phyloP scores from a whole-genome alignment of 2,329 filamentous ascomycete genomes.

The Trichoderma polysporum region DNA sequence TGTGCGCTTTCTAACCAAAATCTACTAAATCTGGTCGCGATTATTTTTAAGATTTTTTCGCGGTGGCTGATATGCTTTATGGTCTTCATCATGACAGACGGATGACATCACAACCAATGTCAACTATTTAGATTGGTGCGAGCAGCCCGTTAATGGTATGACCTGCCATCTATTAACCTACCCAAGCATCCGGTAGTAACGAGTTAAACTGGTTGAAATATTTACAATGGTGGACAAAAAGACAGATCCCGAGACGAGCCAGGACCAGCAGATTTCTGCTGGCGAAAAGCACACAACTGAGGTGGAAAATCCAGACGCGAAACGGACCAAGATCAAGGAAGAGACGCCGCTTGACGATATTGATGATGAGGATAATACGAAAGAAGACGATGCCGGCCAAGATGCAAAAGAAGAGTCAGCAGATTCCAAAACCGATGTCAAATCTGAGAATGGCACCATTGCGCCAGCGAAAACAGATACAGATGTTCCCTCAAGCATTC shows the following conservation, averaged over 20 bases:
- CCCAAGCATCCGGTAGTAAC: background rate
- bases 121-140: background rate
- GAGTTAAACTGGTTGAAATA: background rate
- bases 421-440: slow-evolving; percentile 4
- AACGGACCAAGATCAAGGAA: slow-evolving; percentile 29
- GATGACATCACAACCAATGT: slow-evolving; percentile 29
- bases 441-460: slow-evolving; percentile 18
- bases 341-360: slow-evolving; percentile 22
- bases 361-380: background rate
- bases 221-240: background rate
- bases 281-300: slow-evolving; percentile 34
- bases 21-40: background rate
- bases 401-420: background rate
- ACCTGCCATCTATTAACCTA: background rate
- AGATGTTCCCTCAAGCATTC: slow-evolving; percentile 52
- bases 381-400: background rate
- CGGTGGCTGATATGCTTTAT: background rate
- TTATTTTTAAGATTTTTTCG: background rate
- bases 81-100: slow-evolving; percentile 18
- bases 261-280: background rate
- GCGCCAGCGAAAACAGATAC: slow-evolving; percentile 27
- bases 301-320: slow-evolving; percentile 29
- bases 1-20: background rate
- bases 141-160: background rate
- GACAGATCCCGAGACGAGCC: background rate